These are phyloP conservation scores for Astragalus glycyphyllos DNA, from an alignment of 306 rosid species.

Conservation along the genomic window DNA sequence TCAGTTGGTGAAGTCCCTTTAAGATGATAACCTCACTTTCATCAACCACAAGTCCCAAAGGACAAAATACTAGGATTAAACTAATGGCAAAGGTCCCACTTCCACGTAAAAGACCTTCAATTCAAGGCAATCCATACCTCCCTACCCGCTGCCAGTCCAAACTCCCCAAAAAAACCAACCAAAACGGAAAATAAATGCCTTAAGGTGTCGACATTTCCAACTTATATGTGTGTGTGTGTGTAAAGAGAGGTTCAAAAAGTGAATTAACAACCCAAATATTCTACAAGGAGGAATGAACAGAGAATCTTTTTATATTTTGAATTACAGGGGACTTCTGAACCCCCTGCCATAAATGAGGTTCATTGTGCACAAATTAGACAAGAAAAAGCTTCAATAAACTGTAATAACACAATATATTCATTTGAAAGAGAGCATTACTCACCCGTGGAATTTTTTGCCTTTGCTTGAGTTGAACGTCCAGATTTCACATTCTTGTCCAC, in stretches of 20 bases:
- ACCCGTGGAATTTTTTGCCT: slow-evolving; percentile 75
- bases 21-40: slow-evolving; percentile 23
- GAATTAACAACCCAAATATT: slow-evolving; percentile 19
- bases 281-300: slow-evolving; percentile 4
- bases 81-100: background rate
- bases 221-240: too few relatives aligned
- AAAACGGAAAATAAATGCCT: slow-evolving; percentile 5
- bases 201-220: slow-evolving; percentile 22
- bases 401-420: slow-evolving; percentile 20
- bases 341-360: slow-evolving; percentile 19
- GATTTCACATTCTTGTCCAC: slow-evolving; percentile 71
- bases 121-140: slow-evolving; percentile 5
- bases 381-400: slow-evolving; percentile 31
- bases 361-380: slow-evolving; percentile 14
- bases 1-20: slow-evolving; percentile 8
- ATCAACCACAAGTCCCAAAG: background rate
- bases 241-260: background rate
- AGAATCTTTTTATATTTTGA: slow-evolving; percentile 12
- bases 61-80: slow-evolving; percentile 13
- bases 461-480: slow-evolving; percentile 73
- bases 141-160: background rate
- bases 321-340: slow-evolving; percentile 11
- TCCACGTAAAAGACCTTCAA: slow-evolving; percentile 1
- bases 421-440: slow-evolving; percentile 36
- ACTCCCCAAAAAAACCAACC: slow-evolving; percentile 10